phyloP scores from a whole-genome alignment of 495 filamentous ascomycete species.

The Penicillium paradoxum region DNA sequence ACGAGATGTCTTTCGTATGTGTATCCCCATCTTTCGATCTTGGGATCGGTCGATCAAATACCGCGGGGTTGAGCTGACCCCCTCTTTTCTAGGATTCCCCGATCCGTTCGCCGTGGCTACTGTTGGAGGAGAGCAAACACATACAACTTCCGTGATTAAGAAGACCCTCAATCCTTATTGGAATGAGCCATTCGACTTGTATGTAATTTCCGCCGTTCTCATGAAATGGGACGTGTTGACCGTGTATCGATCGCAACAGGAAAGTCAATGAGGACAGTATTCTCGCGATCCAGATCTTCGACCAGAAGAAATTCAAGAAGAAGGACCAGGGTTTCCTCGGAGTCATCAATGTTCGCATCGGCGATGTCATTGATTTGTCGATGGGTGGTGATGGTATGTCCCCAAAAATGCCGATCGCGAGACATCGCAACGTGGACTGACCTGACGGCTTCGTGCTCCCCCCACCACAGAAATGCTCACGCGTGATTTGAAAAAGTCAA shows the following conservation, averaged over 20 bases:
- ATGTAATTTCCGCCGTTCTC: conserved; percentile 30
- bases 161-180: conserved; percentile 97
- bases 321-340: conserved; percentile 99
- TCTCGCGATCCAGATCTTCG: conserved; percentile 95
- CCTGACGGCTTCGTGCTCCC: conserved; percentile 3
- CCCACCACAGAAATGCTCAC: conserved; percentile 79
- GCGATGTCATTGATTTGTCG: conserved; percentile 84
- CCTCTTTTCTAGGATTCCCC: conserved; percentile 69
- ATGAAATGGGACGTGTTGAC: conserved; percentile 11
- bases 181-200: conserved; percentile 99
- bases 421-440: conserved; percentile 8
- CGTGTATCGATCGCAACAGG: conserved; percentile 42
- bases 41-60: neutral
- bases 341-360: conserved; percentile 94
- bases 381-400: conserved; percentile 84
- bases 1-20: conserved; percentile 91
- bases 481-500: conserved; percentile 96
- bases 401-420: conserved; percentile 7
- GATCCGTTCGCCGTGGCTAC: conserved; percentile 98
- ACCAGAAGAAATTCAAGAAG: conserved; percentile 99
- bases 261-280: conserved; percentile 89
- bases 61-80: conserved; percentile 18
- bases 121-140: conserved; percentile 92
- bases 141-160: conserved; percentile 92
- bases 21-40: neutral